Evolutionary conservation across 2,329 filamentous ascomycete genomes (phyloP).

Genomic region (Xylariaceae sp.): DNA sequence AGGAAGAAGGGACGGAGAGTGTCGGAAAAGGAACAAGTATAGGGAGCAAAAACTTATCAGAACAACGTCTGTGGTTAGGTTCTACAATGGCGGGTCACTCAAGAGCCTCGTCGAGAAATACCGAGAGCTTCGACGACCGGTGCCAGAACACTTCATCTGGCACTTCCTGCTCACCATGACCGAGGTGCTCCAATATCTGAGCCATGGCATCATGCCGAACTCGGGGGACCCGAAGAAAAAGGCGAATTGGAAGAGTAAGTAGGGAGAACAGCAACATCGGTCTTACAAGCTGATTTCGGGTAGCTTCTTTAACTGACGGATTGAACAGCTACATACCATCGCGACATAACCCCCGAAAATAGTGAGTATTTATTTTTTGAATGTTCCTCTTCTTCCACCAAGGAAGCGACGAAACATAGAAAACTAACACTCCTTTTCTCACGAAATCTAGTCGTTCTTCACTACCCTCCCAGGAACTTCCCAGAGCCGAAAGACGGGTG

Average conservation of each 20-base stretch:
- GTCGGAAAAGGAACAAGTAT: no score
- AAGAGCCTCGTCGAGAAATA: not conserved
- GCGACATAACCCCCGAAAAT: not conserved
- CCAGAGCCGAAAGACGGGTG: not conserved
- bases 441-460: not conserved
- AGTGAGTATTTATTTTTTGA: not conserved
- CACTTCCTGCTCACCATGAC: not conserved
- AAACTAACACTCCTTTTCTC: not conserved
- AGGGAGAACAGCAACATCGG: not conserved
- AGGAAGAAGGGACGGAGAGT: no score
- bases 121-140: not conserved
- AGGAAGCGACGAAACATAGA: not conserved
- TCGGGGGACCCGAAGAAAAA: slow-evolving; percentile 1
- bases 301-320: not conserved
- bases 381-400: not conserved
- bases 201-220: no score
- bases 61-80: no score
- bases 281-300: no score
- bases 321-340: not conserved
- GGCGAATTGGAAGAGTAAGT: not conserved
- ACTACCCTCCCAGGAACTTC: not conserved
- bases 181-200: slow-evolving; percentile 2
- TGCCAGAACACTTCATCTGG: not conserved
- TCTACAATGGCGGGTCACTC: not conserved
- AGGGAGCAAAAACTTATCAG: no score